Evolutionary conservation across 176 grass and related monocot genomes (phyloP).

Genomic region (Carex littledalei): DNA sequence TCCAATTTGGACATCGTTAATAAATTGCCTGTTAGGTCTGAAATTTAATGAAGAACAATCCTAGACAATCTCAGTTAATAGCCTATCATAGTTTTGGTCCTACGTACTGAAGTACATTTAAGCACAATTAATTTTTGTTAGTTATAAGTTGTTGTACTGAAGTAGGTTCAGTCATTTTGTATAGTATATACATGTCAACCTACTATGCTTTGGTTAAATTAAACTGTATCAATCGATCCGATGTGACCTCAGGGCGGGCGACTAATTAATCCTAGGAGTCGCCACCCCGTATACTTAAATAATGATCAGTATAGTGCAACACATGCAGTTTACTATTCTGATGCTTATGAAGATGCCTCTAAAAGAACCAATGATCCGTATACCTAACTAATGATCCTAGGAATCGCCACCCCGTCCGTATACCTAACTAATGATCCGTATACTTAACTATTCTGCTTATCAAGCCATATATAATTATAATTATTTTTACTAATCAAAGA

Average conservation of each 20-base stretch:
- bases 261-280: background rate
- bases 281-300: background rate
- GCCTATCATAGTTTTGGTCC: background rate
- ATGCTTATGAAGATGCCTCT: background rate
- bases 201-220: background rate
- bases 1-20: too few relatives aligned
- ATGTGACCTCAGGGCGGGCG: too few relatives aligned
- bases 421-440: too few relatives aligned
- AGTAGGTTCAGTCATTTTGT: background rate
- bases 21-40: background rate
- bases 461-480: background rate
- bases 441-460: background rate
- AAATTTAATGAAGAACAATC: background rate
- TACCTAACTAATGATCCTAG: too few relatives aligned
- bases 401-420: too few relatives aligned
- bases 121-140: background rate
- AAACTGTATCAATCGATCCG: background rate
- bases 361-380: too few relatives aligned
- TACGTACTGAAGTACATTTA: background rate
- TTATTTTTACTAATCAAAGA: background rate
- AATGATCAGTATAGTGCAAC: too few relatives aligned
- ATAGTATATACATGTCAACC: background rate
- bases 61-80: background rate
- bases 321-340: background rate
- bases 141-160: background rate